Base-by-base conservation (phyloP, 805 yeast genomes). In the Ascoidea asiatica region DNA sequence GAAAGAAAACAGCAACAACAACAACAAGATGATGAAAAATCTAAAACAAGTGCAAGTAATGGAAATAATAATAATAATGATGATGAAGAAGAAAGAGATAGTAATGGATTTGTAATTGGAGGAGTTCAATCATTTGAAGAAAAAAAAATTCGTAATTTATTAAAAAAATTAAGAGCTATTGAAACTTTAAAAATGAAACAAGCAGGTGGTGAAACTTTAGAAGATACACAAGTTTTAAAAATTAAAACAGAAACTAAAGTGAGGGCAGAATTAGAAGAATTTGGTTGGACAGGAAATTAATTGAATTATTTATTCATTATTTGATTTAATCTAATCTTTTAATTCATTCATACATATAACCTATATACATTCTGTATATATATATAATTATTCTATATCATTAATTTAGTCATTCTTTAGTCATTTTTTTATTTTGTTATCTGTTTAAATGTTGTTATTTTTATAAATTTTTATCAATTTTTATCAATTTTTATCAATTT, bases 161-260 rank as follows among this genome's bases (percentile, higher is more conserved):
- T 89, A 63, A 92, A 92, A 68, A 92, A 92, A 65, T 73, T 90
- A 50, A 75, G 97, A 57, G 97, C 98, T n/a, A 92, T 92, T 54
- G 95, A 89, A 62, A 79, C 78, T 44, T 73, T 92, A 56, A 89
- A 89, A 63, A 75, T 75, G 69, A 85, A 90, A 60, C 88, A 85
- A 64, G 83, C 81, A 6, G 69, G 67, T 45, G 95, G 90, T 42
- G 96, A 88, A 50, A 70, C 78, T 49, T 73, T 92, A 53, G 98
- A 92, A 65, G 95, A 81, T 55, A 92, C 97, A 29, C 99, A 92
- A 67, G 67, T 86, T 38, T 70, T 85, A 59, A 92, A 92, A 65
- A 90, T 92, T 52, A 73, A 77, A 49, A 87, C 95, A 42, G 99
- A 92, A 66, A 77, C 69, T 22, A 79, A 80, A 45, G 85, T 92